Evolutionary conservation across 169 alveolate genomes (phyloP).

Genomic region (Besnoitia besnoiti): DNA sequence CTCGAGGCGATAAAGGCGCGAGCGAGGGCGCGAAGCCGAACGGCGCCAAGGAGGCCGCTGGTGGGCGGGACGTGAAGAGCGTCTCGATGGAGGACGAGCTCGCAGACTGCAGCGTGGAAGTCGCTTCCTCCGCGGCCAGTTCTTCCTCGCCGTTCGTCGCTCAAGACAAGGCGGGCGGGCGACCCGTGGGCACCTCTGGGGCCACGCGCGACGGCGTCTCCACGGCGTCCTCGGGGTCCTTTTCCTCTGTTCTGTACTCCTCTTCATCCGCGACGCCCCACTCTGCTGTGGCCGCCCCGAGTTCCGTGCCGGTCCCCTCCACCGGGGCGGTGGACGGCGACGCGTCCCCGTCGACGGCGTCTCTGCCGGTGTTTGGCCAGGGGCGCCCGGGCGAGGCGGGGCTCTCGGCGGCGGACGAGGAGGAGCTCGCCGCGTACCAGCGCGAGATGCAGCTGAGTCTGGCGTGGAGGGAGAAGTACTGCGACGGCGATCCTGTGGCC

Average conservation of each 20-base stretch:
- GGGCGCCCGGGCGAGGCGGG: not conserved
- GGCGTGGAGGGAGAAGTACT: constrained; percentile 60
- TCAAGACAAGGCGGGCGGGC: no score
- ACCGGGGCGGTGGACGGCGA: not conserved
- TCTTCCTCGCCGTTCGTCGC: no score
- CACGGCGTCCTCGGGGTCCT: no score
- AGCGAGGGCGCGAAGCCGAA: not conserved
- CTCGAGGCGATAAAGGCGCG: no score
- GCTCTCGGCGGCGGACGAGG: constrained; percentile 48
- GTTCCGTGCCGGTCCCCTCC: not conserved
- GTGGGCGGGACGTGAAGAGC: not conserved
- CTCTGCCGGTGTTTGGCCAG: not conserved
- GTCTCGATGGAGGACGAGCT: constrained; percentile 64
- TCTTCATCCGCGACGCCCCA: no score
- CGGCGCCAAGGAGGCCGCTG: constrained; percentile 4
- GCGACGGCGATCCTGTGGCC: constrained; percentile 52
- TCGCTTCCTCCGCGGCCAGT: no score
- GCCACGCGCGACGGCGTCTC: no score
- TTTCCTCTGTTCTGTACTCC: no score
- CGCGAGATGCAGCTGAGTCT: not conserved
- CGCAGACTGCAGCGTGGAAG: constrained; percentile 61
- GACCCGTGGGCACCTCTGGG: no score
- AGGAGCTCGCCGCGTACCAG: constrained; percentile 52
- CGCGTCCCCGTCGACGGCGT: no score
- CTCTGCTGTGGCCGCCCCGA: no score